Percentiles rank a stretch among this genome's conserved stretches.
Conservation (phyloP, 768 basidiomycete genomes). For the Fomitopsis pulvina region DNA sequence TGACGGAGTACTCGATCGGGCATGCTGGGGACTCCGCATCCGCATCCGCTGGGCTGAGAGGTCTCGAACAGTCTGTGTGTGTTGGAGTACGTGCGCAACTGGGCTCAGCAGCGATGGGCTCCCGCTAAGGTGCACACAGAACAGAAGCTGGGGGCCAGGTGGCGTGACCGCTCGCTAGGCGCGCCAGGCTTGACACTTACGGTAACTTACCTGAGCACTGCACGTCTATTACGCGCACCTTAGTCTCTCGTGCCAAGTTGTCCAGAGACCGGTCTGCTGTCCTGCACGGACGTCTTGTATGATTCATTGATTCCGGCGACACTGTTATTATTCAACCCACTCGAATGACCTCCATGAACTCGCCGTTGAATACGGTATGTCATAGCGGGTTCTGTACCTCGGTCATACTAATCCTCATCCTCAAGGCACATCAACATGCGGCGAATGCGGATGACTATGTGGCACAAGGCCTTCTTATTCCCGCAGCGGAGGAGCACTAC, state of each 20-base stretch:
- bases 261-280: background rate
- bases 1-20: background rate
- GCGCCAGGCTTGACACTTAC: background rate
- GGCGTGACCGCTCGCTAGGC: background rate
- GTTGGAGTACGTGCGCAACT: no score
- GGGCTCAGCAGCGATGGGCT: background rate
- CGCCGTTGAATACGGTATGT: conserved; percentile 15
- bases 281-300: no score
- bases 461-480: conserved; percentile 60
- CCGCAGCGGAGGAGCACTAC: conserved; percentile 66
- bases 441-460: conserved; percentile 72
- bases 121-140: background rate
- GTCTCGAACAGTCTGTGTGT: background rate
- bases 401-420: background rate
- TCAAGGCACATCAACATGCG: conserved; percentile 76
- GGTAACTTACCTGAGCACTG: background rate
- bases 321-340: conserved; percentile 3
- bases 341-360: conserved; percentile 12
- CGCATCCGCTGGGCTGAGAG: background rate
- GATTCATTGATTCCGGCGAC: no score
- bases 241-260: background rate
- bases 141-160: background rate
- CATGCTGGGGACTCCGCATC: background rate
- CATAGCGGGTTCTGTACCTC: background rate
- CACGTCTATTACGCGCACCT: background rate